A percentile compares a stretch with the other conserved stretches of the same genome.
phyloP scores from a whole-genome alignment of 768 basidiomycete genomes.

The Lepiota brunneoincarnata region DNA sequence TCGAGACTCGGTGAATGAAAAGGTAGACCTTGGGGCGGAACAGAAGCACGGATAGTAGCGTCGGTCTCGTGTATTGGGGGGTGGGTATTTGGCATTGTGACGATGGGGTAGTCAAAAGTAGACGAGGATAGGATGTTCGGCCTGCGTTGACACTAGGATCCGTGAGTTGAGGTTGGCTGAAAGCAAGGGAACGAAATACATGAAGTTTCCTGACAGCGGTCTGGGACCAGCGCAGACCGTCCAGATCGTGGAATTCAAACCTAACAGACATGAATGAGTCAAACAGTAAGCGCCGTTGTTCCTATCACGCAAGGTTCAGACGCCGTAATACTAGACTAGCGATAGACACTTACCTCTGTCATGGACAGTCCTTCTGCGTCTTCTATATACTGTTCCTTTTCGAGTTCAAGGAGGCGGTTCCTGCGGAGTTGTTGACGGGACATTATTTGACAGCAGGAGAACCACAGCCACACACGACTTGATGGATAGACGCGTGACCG shows the following conservation, averaged over 20 bases:
- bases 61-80: background rate
- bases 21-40: too few species aligned
- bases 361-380: constrained; percentile 56
- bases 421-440: constrained; percentile 46
- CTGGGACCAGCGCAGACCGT: constrained; percentile 52
- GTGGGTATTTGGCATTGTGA: background rate
- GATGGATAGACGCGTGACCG: constrained; percentile 3
- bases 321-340: background rate
- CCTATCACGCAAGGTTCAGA: constrained; percentile 22
- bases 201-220: constrained; percentile 29
- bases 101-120: too few species aligned
- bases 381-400: constrained; percentile 50
- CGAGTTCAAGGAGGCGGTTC: constrained; percentile 43
- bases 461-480: too few species aligned
- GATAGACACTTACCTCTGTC: constrained; percentile 44
- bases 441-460: constrained; percentile 13
- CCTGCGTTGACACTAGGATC: background rate
- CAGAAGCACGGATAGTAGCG: background rate
- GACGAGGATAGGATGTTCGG: background rate
- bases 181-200: constrained; percentile 10
- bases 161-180: background rate
- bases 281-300: constrained; percentile 36
- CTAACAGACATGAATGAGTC: constrained; percentile 54
- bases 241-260: constrained; percentile 59
- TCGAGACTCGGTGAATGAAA: too few species aligned